Percentiles rank a stretch among this genome's conserved stretches.
phyloP scores from a whole-genome alignment of 495 filamentous ascomycete genomes.

The Aspergillus wentii region DNA sequence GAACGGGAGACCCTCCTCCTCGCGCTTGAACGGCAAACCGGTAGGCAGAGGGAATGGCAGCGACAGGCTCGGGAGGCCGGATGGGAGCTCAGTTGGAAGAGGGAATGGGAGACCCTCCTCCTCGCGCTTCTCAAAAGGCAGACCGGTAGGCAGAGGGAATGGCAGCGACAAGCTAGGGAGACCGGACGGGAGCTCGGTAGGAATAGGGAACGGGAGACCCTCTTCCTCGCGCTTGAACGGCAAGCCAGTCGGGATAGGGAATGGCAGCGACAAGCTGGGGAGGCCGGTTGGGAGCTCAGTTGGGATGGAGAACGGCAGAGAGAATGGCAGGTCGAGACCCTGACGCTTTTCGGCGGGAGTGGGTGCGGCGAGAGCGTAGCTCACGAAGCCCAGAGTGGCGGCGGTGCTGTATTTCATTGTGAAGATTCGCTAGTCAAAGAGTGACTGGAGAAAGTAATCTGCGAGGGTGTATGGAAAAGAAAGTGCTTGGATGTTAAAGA shows the following conservation, averaged over 20 bases:
- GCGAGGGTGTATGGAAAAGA: not conserved
- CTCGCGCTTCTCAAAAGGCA: not conserved
- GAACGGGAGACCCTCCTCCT: no score
- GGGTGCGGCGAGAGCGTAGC: conserved; percentile 5
- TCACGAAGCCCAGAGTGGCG: conserved; percentile 3
- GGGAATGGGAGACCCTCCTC: not conserved
- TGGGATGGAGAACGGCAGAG: not conserved
- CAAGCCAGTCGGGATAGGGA: not conserved
- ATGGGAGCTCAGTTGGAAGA: no score
- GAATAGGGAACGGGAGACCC: no score
- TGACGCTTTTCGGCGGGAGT: not conserved
- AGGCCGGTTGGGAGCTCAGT: no score
- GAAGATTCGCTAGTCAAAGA: not conserved
- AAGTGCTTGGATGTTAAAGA: not conserved
- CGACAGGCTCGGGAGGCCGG: not conserved
- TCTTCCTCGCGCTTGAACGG: no score
- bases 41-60: not conserved
- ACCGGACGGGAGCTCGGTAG: not conserved
- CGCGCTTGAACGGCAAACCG: not conserved
- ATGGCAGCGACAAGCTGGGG: no score
- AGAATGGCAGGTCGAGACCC: conserved; percentile 3
- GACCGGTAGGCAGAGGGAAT: not conserved
- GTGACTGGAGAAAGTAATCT: no score
- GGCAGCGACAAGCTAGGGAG: conserved; percentile 3
- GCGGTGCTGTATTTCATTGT: conserved; percentile 4